phyloP scores from a whole-genome alignment of 768 basidiomycete genomes.

The Cystobasidium ongulense region DNA sequence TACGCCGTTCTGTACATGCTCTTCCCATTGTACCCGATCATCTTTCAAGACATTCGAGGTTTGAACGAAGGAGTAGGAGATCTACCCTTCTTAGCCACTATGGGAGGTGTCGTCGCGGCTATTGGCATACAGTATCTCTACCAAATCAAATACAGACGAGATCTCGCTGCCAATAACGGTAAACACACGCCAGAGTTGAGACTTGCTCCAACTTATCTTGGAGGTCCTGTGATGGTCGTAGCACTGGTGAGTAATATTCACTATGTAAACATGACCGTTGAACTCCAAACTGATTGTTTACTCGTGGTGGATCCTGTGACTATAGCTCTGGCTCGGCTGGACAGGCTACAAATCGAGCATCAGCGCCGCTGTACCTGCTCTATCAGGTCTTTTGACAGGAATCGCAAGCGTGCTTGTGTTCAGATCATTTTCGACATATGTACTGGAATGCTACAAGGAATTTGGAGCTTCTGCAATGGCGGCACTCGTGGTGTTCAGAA shows the following conservation, averaged over 20 bases:
- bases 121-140: slow-evolving; percentile 35
- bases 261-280: neutral
- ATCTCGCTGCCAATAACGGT: neutral
- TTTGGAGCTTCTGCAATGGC: slow-evolving; percentile 24
- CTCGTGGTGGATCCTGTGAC: neutral
- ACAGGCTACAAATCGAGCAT: slow-evolving; percentile 4
- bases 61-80: slow-evolving; percentile 42
- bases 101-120: slow-evolving; percentile 36
- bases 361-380: slow-evolving; percentile 33
- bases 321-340: slow-evolving; percentile 39
- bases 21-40: slow-evolving; percentile 45
- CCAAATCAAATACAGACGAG: slow-evolving; percentile 8
- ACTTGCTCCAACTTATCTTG: slow-evolving; percentile 35
- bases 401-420: slow-evolving; percentile 26
- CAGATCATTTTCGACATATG: slow-evolving; percentile 7
- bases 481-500: slow-evolving; percentile 17
- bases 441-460: slow-evolving; percentile 25
- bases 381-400: slow-evolving; percentile 34
- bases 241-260: slow-evolving; percentile 7
- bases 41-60: slow-evolving; percentile 42
- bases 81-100: slow-evolving; percentile 42
- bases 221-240: slow-evolving; percentile 35
- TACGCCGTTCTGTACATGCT: slow-evolving; percentile 42
- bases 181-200: slow-evolving; percentile 39
- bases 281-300: neutral